phyloP scores from a whole-genome alignment of 495 filamentous ascomycete species.

The Penicillium turbatum region DNA sequence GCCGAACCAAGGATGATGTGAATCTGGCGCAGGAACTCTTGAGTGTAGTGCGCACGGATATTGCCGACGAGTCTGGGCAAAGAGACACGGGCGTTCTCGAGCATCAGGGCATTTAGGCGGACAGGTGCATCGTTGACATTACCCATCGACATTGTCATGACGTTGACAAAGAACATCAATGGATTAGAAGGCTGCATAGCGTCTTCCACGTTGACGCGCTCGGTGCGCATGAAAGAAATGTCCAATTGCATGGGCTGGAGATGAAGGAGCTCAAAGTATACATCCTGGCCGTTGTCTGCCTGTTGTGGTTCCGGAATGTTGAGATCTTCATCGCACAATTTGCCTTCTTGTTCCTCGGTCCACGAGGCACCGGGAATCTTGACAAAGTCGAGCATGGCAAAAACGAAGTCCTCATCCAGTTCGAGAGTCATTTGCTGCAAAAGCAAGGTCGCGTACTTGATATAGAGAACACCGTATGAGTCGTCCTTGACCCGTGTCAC shows the following conservation, averaged over 20 bases:
- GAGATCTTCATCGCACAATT: slow-evolving; percentile 80
- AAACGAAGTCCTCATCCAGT: slow-evolving; percentile 96
- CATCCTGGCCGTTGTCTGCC: slow-evolving; percentile 77
- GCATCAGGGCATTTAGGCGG: slow-evolving; percentile 84
- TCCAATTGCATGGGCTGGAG: slow-evolving; percentile 98
- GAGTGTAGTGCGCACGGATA: slow-evolving; percentile 88
- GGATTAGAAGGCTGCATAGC: slow-evolving; percentile 80
- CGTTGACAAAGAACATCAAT: slow-evolving; percentile 96
- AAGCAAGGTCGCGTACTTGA: slow-evolving; percentile 93
- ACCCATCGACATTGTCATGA: slow-evolving; percentile 97
- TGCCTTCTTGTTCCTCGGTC: slow-evolving; percentile 76
- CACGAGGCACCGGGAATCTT: slow-evolving; percentile 93
- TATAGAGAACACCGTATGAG: slow-evolving; percentile 94
- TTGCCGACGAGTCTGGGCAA: slow-evolving; percentile 76
- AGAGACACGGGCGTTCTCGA: slow-evolving; percentile 93
- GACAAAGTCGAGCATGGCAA: slow-evolving; percentile 89
- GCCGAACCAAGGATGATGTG: slow-evolving; percentile 95
- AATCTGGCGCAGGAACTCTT: slow-evolving; percentile 90
- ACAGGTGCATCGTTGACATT: slow-evolving; percentile 98
- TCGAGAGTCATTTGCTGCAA: slow-evolving; percentile 98
- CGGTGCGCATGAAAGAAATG: slow-evolving; percentile 93
- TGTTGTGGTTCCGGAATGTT: slow-evolving; percentile 90
- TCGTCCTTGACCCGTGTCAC: slow-evolving; percentile 95
- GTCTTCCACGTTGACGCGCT: slow-evolving; percentile 93
- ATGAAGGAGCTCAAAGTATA: slow-evolving; percentile 96